Base-by-base conservation (phyloP, 352 stramenopile species). In the Globisporangium yorkense region DNA sequence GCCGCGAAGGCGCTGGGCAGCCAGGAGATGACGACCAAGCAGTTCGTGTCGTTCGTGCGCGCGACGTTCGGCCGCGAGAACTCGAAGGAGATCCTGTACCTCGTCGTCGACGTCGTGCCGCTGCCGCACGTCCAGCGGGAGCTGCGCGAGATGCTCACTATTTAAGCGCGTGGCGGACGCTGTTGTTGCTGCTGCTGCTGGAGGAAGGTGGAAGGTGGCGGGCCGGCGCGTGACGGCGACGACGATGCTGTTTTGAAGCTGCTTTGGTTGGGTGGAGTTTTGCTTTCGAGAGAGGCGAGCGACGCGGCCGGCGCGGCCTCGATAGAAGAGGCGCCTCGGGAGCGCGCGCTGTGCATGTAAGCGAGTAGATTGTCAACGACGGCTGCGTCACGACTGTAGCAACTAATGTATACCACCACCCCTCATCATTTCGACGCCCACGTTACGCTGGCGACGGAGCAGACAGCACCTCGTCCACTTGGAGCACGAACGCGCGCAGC, bases 1-100 rank as follows among this genome's bases (percentile, higher is more conserved):
- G 75, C 75, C 15, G 81, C 81, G 5, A 87, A 88, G 47, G 75
- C 75, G 6, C 74, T 91, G 24, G 81, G 81, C 27, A 89, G 77
- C 44, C 68, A 86, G 56, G 76, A 89, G 33, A 89, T 91, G 79
- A 79, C 67, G 27, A 74, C 71, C 5, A 62, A 74, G 52, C 75
- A 74, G 29, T 91, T 91, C 56, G 76, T 86, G 12, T 53, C 67
- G 40, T 87, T 88, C 39, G 51, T 89, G 58, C 72, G 71, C 39
- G 60, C 67, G 40, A 87, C 75, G 9, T 88, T 89, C 54, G 75
- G 75, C 39, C 75, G 79, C 16, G 58, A 62, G n/a, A 67, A 77
- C 57, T 77, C 77, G 5, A 63, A 76, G 37, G 70, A 85, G n/a
- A 66, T 91, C 18, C 66, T 91, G 20, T 62, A 72, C n/a, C 62